A percentile compares a stretch with the other conserved stretches of the same genome.
Evolutionary conservation across 495 filamentous ascomycete species (phyloP).

Genomic region (Cairneyella variabilis): DNA sequence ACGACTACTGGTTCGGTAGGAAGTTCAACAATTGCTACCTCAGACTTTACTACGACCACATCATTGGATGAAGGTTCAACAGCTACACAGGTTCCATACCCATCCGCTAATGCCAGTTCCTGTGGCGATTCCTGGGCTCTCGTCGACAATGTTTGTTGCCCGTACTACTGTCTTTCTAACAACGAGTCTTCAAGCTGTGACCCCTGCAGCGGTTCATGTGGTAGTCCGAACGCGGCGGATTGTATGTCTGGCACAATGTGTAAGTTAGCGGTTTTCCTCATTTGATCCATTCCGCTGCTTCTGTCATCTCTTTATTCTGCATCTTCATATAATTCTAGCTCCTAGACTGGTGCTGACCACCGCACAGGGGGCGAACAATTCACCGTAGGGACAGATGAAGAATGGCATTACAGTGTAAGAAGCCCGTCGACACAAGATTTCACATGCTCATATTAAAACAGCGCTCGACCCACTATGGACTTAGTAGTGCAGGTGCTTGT

Average conservation of each 20-base stretch:
- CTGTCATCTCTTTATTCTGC: no score
- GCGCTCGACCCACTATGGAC: slow-evolving; percentile 15
- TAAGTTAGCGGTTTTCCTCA: not conserved
- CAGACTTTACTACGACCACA: not conserved
- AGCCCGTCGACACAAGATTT: not conserved
- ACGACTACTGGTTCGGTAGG: no score
- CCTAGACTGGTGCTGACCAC: no score
- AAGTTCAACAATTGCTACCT: not conserved
- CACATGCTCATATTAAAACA: not conserved
- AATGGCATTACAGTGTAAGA: slow-evolving; percentile 14
- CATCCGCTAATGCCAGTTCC: not conserved
- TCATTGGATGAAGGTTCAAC: not conserved
- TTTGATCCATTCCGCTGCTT: no score
- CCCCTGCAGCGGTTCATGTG: not conserved
- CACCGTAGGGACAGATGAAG: slow-evolving; percentile 3
- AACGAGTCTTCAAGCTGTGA: slow-evolving; percentile 5
- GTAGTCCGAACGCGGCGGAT: not conserved
- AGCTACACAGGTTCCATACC: slow-evolving; percentile 12
- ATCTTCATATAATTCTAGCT: no score
- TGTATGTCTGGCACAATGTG: slow-evolving; percentile 16
- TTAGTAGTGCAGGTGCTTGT: slow-evolving; percentile 12
- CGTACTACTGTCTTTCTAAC: slow-evolving; percentile 1
- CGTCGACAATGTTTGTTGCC: slow-evolving; percentile 15
- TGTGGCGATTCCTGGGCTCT: slow-evolving; percentile 7
- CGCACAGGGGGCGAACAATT: no score